These are phyloP conservation scores for Saccharomycopsis javanensis DNA, from an alignment of 805 yeast species.

Conservation along the genomic window DNA sequence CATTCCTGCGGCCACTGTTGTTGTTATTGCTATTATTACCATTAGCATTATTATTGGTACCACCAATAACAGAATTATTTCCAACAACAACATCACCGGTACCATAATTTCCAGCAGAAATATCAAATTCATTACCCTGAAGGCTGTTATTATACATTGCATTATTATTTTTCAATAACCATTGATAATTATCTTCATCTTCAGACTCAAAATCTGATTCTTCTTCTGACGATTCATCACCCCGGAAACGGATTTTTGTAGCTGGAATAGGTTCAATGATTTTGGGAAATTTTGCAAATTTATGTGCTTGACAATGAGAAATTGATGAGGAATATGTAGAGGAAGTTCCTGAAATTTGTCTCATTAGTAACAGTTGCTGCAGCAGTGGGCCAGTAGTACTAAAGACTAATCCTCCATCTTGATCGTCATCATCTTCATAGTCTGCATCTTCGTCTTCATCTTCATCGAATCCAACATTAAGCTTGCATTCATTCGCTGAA, in stretches of 20 bases:
- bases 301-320: slow-evolving; percentile 11
- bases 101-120: slow-evolving; percentile 26
- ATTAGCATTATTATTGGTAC: not conserved
- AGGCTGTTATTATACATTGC: not conserved
- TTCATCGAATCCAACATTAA: slow-evolving; percentile 22
- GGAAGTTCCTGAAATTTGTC: slow-evolving; percentile 11
- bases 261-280: slow-evolving; percentile 80
- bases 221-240: slow-evolving; percentile 39
- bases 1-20: slow-evolving; percentile 31
- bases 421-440: slow-evolving; percentile 27
- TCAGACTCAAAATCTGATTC: slow-evolving; percentile 21
- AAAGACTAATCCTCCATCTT: slow-evolving; percentile 61
- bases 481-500: slow-evolving; percentile 23
- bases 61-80: slow-evolving; percentile 21
- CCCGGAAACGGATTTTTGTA: slow-evolving; percentile 69
- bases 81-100: slow-evolving; percentile 12
- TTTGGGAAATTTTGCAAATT: slow-evolving; percentile 24
- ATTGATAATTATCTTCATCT: slow-evolving; percentile 15
- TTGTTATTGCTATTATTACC: slow-evolving; percentile 31
- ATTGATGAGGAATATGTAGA: slow-evolving; percentile 4
- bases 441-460: slow-evolving; percentile 14
- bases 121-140: not conserved
- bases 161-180: slow-evolving; percentile 4
- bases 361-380: slow-evolving; percentile 1
- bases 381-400: not conserved